Evolutionary conservation across 1,284 basidiomycete genomes (phyloP), one percentile per base, ranked within the genome.

Genomic region (Gymnopus androsaceus): DNA sequence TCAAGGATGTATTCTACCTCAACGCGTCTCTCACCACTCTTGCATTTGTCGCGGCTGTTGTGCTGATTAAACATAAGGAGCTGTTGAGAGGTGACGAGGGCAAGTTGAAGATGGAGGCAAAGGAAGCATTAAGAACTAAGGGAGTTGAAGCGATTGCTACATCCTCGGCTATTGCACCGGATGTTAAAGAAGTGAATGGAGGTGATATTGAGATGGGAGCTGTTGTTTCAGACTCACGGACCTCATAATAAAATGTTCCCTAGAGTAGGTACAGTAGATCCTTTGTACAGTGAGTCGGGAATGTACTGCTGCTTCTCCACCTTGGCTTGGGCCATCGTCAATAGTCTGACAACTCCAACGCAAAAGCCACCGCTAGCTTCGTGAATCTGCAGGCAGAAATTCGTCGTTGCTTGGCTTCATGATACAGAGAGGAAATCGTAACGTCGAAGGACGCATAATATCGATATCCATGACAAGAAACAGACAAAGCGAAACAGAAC

Each of bases 31-130:
- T 80, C 36, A 70, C 79, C 14, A 74, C 73, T 0, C 58, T 78
- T 0, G 79, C 79, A 15, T 78, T 79, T 11, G 61, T 86, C 7
- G 72, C 76, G 2, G 79, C 82, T 56, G 67, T 84, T 19, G 36
- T 80, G 17, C 76, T 86, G 73, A 84, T 88, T 62, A 75, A 75
- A 49, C 80, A 86, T 59, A 79, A 81, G 54, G 79, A 83, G n/a
- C 67, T 89, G 47, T 78, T 71, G 5, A 69, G 83, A 21, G 76
- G 68, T 1, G 86, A 87, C 57, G 85, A 88, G 47, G 72, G 74
- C 23, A 64, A 66, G 55, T 46, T 62, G 30, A 65, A 79, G 28
- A 72, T 70, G 58, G 69, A 63, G 54, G 56, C 58, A 3, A 46
- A 51, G 33, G 49, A 59, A 31, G 38, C 42, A 15, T n/a, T 34